Base-by-base conservation (phyloP, 805 yeast genomes). In the Zygosaccharomyces gambellarensis region DNA sequence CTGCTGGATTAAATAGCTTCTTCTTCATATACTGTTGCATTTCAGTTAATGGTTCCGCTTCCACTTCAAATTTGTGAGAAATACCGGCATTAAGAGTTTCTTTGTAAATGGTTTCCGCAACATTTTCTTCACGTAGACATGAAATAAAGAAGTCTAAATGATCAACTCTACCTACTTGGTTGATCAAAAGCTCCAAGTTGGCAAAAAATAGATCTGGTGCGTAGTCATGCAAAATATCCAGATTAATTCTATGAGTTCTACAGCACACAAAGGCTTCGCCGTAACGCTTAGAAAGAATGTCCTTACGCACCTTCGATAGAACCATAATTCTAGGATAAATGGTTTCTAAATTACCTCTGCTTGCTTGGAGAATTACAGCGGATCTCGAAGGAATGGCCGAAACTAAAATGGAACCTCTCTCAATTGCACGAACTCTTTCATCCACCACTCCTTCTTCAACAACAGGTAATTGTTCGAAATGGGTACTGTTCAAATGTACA, bases 331-430 rank as follows among this genome's bases (percentile, higher is more conserved):
- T 78, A 11, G 99, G 99, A 61, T 81, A 83, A 17, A 94, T 86
- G 0, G 98, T 90, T 67, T 94, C 99, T 57, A 94, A 71, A 61
- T 94, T 94, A 53, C 99, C 99, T 65, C 99, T 79, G 51, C 95
- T 95, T 4, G 97, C 97, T 67, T 94, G 97, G 46, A 94, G 73
- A 3, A 88, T 82, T 17, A 95, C 90, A 0, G 90, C 78, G 49
- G 90, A 82, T 48, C 80, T 85, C 0, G 92, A 80, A 1, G 97
- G 97, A 60, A 90, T 84, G 1, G 81, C 80, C 36, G 90, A 74
- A 0, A 92, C 88, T 43, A 94, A 68, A n/a, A 86, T 59, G 0
- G 97, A 89, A 1, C 99, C 98, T 56, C 97, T 77, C 69, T 94
- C 99, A 47, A 94, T 83, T 50, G 84, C 80, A 59, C 99, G 80